Conservation (phyloP, 805 yeast genomes). For the Isabelozyma rhagii region DNA sequence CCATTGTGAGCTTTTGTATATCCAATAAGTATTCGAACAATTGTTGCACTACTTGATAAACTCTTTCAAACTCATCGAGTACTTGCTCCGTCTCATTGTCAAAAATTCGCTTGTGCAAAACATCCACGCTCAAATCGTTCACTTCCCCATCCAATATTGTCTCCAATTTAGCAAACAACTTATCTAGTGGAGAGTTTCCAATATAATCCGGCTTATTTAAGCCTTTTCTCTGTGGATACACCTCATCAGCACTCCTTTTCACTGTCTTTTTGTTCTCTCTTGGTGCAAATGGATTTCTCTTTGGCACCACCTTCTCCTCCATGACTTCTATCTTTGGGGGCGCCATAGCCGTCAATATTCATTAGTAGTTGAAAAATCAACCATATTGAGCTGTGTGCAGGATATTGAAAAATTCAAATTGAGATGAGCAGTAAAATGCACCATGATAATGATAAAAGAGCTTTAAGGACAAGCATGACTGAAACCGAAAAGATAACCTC, state of each 20-base stretch:
- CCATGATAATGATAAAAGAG: background rate
- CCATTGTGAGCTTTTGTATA: conserved; percentile 37
- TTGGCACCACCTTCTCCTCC: background rate
- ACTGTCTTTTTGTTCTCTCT: conserved; percentile 22
- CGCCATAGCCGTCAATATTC: conserved; percentile 5
- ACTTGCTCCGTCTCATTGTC: background rate
- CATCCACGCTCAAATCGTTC: conserved; percentile 17
- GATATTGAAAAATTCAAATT: background rate
- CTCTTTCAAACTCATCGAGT: conserved; percentile 1
- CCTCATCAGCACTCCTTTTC: conserved; percentile 26
- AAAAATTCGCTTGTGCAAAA: background rate
- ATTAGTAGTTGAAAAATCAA: background rate
- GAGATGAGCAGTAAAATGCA: background rate
- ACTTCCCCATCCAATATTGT: conserved; percentile 17
- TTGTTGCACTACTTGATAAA: conserved; percentile 7
- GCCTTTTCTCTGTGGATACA: conserved; percentile 31
- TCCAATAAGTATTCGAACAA: conserved; percentile 34
- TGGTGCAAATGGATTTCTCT: conserved; percentile 29
- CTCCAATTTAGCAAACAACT: conserved; percentile 29
- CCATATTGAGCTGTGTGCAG: conserved; percentile 2
- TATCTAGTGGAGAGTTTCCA: conserved; percentile 32
- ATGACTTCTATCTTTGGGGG: conserved; percentile 20
- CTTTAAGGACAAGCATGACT: background rate
- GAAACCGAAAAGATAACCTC: conserved; percentile 18
- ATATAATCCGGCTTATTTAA: conserved; percentile 27